Conservation (phyloP, 768 basidiomycete genomes). For the Sistotremastrum suecicum region DNA sequence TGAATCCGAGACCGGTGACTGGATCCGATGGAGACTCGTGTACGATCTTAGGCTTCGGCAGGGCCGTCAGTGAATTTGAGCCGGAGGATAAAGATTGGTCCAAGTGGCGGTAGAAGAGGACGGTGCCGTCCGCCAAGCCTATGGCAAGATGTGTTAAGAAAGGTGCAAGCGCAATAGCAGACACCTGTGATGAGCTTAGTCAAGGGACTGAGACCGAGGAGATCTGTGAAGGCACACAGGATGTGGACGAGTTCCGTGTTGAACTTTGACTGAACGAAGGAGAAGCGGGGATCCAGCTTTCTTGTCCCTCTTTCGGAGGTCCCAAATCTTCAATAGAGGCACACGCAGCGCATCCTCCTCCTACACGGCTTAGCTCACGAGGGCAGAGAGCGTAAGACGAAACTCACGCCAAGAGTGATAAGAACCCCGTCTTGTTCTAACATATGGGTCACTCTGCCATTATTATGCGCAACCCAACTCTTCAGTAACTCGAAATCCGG, state of each 20-base stretch:
- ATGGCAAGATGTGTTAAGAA: slow-evolving; percentile 76
- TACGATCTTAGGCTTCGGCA: slow-evolving; percentile 78
- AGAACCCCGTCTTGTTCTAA: slow-evolving; percentile 67
- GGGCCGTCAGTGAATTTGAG: slow-evolving; percentile 46
- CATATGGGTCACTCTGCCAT: slow-evolving; percentile 79
- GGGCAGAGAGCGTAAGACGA: neutral
- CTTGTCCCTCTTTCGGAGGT: slow-evolving; percentile 57
- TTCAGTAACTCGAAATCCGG: slow-evolving; percentile 53
- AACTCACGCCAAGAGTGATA: slow-evolving; percentile 76
- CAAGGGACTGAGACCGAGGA: neutral
- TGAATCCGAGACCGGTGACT: slow-evolving; percentile 85
- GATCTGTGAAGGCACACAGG: slow-evolving; percentile 32
- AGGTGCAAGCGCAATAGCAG: slow-evolving; percentile 65
- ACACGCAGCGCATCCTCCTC: slow-evolving; percentile 60
- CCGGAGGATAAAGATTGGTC: slow-evolving; percentile 72
- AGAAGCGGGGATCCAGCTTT: slow-evolving; percentile 46
- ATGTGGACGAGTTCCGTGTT: slow-evolving; percentile 63
- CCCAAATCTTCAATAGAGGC: slow-evolving; percentile 81
- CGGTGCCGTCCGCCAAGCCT: slow-evolving; percentile 90
- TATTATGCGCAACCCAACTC: slow-evolving; percentile 71
- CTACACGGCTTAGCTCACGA: slow-evolving; percentile 21
- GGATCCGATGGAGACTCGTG: slow-evolving; percentile 81
- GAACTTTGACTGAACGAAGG: slow-evolving; percentile 63
- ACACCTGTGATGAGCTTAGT: slow-evolving; percentile 32
- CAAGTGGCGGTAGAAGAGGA: slow-evolving; percentile 80